Conservation (phyloP, 1,284 basidiomycete species). For the Malassezia dermatis region DNA sequence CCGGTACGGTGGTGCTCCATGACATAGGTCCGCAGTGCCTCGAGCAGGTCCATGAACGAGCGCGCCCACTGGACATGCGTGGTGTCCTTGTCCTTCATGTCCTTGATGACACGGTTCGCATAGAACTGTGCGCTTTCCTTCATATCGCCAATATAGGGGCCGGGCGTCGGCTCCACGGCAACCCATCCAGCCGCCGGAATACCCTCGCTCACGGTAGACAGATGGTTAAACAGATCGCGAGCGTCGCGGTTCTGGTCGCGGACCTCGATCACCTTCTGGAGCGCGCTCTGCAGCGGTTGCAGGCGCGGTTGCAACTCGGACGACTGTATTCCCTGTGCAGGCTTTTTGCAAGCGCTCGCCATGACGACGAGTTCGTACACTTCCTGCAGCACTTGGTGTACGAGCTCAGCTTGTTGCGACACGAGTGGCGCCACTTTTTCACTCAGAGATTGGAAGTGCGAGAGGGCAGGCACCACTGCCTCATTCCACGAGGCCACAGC, state of each 20-base stretch:
- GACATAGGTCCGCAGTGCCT: slow-evolving; percentile 71
- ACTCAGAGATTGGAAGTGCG: slow-evolving; percentile 65
- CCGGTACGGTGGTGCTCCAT: slow-evolving; percentile 79
- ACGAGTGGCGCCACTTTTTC: slow-evolving; percentile 64
- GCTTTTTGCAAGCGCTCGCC: slow-evolving; percentile 65
- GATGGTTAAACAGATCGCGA: slow-evolving; percentile 69
- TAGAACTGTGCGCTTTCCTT: slow-evolving; percentile 85
- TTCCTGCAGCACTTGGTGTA: slow-evolving; percentile 55
- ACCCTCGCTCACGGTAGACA: slow-evolving; percentile 72
- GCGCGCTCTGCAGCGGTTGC: slow-evolving; percentile 61
- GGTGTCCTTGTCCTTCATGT: slow-evolving; percentile 74
- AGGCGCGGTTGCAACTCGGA: slow-evolving; percentile 58
- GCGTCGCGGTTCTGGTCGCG: slow-evolving; percentile 75
- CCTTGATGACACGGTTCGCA: slow-evolving; percentile 79
- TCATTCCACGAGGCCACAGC: slow-evolving; percentile 67
- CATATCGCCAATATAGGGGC: slow-evolving; percentile 67
- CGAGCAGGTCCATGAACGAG: slow-evolving; percentile 62
- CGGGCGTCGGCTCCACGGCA: slow-evolving; percentile 67
- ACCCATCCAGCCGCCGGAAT: slow-evolving; percentile 86
- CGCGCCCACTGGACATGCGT: slow-evolving; percentile 82
- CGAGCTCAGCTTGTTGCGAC: slow-evolving; percentile 39
- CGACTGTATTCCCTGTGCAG: slow-evolving; percentile 54
- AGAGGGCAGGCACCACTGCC: slow-evolving; percentile 61
- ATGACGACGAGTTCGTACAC: slow-evolving; percentile 62
- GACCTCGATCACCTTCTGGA: slow-evolving; percentile 64